Base-by-base conservation (phyloP, 345 rosid species). In the Gossypium herbaceum region DNA sequence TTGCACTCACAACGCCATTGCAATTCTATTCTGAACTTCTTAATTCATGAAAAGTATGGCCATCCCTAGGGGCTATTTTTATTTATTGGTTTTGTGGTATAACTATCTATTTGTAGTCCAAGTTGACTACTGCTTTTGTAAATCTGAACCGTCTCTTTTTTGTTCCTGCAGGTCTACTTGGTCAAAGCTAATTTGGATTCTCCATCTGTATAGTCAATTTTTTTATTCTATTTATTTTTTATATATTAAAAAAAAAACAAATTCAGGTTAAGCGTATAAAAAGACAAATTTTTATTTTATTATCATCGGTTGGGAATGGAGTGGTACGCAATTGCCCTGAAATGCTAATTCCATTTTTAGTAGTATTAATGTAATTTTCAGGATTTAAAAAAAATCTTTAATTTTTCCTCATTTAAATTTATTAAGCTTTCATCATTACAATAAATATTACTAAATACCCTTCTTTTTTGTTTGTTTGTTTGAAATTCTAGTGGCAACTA, bases 111-210 rank as follows among this genome's bases (percentile, higher is more conserved):
- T 34, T 34, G 17, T 68, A 47, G 58, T 47, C 54, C 22, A 73
- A 77, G 74, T 61, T 73, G 69, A 68, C 29, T 72, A 78, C 41
- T 85, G 87, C 78, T 71, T 75, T 43, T 84, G 87, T 83, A 81
- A 82, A 84, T 82, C 97, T 92, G 92, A 92, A 94, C 84, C 15
- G 11, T 93, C 88, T 90, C 84, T 90, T 90, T 90, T 89, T 75
- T 90, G 91, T 87, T 88, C 85, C 80, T 93, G 99, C 99, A 95
- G 99, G 98, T 95, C 84, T 91, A 86, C 90, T 90, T 80, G 86
- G 88, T 86, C 88, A 86, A 88, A 82, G 98, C 96, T 91, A 91
- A 88, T 82, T 85, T 80, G 92, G 95, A 87, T 88, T 81, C 83
- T 88, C 76, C 85, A 61, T 87, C 95, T 90, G 88, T 87, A 82